Evolutionary conservation across 2,329 filamentous ascomycete genomes (phyloP), one percentile per base, ranked within the genome.

Genomic region (Trichoderma cornu-damae): DNA sequence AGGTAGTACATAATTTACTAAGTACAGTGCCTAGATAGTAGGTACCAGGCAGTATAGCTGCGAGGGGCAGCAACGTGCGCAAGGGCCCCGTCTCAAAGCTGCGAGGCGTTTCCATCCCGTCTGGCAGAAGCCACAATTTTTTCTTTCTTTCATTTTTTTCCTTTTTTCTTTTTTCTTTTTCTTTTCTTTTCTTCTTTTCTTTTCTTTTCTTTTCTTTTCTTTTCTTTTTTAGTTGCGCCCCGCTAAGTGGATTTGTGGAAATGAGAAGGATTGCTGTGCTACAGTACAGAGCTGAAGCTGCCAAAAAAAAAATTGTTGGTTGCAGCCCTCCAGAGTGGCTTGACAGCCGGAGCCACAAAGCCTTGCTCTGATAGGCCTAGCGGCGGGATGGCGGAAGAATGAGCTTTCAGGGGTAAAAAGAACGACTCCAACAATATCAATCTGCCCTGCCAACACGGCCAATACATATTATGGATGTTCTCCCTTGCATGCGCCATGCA

Each of bases 331-430:
- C 47, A 49, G 7, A 22, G 43, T 56, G 49, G 53, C 53, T 56
- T 37, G 43, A 44, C 43, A 56, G 53, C 53, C 35, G 53, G 35
- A 49, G 43, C 44, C 44, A 40, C 22, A 32, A n/a, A 12, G 35
- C 46, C n/a, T 48, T 48, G 26, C 56, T 53, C 4, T 8, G 35
- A 43, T 24, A 18, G 43, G 56, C 14, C 42, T 58, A 58, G 56
- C 56, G 56, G 56, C 56, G 56, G 56, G 56, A 58, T 40, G 49
- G 28, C 20, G 38, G 26, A 54, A 43, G 46, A n/a, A 40, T 9
- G n/a, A 22, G 24, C 42, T 55, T 53, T 58, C 56, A 58, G 56
- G 56, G 56, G 56, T 58, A 55, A 55, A 20, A 7, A 55, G n/a
- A 7, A 37, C 51, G 51, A 40, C 42, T 47, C 51, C 8, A 46